Evolutionary conservation across 139 green algal genomes (phyloP).

Genomic region (Picochlorum sp.): DNA sequence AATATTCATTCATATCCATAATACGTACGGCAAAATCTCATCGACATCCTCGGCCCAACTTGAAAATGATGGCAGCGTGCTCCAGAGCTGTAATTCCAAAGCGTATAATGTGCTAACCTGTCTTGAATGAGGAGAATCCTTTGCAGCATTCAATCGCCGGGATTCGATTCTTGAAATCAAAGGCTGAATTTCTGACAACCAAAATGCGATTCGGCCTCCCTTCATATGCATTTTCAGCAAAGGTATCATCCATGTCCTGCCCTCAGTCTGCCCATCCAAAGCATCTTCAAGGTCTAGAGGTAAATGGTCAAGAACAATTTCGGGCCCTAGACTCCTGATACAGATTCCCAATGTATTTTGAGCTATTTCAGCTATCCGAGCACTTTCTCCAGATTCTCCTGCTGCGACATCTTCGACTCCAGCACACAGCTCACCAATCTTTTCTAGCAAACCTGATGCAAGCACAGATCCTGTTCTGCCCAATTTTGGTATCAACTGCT

Average conservation of each 20-base stretch:
- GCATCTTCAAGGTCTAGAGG: conserved; percentile 55
- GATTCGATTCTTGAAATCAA: conserved; percentile 45
- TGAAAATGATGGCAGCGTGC: conserved; percentile 67
- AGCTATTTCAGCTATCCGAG: conserved; percentile 23
- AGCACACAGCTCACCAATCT: conserved; percentile 46
- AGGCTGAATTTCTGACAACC: conserved; percentile 60
- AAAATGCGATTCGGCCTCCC: conserved; percentile 46
- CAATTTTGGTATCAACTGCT: conserved; percentile 39
- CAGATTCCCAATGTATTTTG: conserved; percentile 59
- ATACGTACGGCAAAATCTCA: conserved; percentile 24
- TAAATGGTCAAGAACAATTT: conserved; percentile 54
- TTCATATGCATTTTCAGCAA: conserved; percentile 62
- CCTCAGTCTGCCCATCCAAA: conserved; percentile 37
- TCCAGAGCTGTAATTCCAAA: conserved; percentile 72
- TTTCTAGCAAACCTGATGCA: conserved; percentile 26
- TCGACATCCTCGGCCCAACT: conserved; percentile 59
- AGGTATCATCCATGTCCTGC: conserved; percentile 85
- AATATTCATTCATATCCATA: background rate
- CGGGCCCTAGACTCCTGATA: conserved; percentile 59
- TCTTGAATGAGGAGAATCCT: conserved; percentile 1
- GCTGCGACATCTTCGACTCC: conserved; percentile 46
- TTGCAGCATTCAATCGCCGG: conserved; percentile 7
- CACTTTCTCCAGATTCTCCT: conserved; percentile 9
- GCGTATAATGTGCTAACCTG: conserved; percentile 47
- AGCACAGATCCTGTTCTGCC: conserved; percentile 25